Evolutionary conservation across 441 rosid species (phyloP).

Genomic region (Macaranga tanarius): DNA sequence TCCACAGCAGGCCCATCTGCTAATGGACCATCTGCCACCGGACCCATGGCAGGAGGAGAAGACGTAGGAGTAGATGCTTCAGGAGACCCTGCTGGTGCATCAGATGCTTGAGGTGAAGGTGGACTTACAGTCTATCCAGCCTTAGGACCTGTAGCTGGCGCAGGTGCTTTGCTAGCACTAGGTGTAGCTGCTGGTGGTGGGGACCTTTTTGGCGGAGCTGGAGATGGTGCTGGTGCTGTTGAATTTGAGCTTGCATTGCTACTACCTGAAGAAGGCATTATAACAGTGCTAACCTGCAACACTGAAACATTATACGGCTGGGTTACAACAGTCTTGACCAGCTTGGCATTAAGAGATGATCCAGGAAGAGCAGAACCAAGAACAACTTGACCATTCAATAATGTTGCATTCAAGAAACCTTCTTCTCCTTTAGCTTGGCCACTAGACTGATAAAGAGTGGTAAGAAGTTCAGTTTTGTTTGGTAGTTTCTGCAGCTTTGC

Average conservation of each 20-base stretch:
- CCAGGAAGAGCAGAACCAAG: constrained; percentile 54
- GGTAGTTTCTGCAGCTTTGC: constrained; percentile 39
- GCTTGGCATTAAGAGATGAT: constrained; percentile 33
- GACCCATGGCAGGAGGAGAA: constrained; percentile 8
- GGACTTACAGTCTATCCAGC: constrained; percentile 3
- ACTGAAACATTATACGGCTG: constrained; percentile 67
- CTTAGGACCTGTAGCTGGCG: neutral
- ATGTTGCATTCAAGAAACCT: constrained; percentile 60
- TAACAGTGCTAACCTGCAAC: constrained; percentile 53
- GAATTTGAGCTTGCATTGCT: constrained; percentile 27
- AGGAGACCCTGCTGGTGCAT: constrained; percentile 1
- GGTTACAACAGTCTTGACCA: constrained; percentile 37
- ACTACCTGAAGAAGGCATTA: constrained; percentile 38
- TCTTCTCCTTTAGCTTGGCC: constrained; percentile 49
- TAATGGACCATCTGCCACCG: constrained; percentile 6
- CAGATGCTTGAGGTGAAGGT: constrained; percentile 16
- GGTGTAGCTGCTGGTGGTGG: constrained; percentile 5
- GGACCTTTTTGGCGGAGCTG: neutral
- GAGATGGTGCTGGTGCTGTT: constrained; percentile 30
- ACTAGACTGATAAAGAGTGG: constrained; percentile 66
- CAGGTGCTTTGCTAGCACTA: constrained; percentile 7
- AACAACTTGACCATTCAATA: neutral
- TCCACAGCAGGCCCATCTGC: constrained; percentile 24
- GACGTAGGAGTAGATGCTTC: neutral
- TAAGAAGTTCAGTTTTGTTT: constrained; percentile 38